Evolutionary conservation across 495 filamentous ascomycete genomes (phyloP), one percentile per base, ranked within the genome.

Genomic region (Trichoderma gamsii): DNA sequence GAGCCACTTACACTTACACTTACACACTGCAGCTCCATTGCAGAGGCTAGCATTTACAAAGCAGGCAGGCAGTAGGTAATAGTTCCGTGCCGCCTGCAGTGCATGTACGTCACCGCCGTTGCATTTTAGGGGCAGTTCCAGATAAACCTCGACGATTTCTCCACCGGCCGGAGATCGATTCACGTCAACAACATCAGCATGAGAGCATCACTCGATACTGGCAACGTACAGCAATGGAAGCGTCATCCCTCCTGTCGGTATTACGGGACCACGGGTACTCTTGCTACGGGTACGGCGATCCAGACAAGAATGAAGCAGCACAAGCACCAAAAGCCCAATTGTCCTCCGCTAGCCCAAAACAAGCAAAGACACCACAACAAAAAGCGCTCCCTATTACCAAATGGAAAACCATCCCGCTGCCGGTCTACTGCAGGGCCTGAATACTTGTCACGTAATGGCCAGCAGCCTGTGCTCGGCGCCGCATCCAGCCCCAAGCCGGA

Each of bases 371-470:
- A 38, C 35, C 35, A 46, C 9, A 46, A 46, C 12, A 13, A 46
- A 18, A 11, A 3, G 43, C 12, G 43, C 64, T 68, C 68, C 23
- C 71, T 71, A 83, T 83, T 82, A 83, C 79, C 78, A 81, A 80
- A 83, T 81, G 73, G 77, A 82, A 83, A 80, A 75, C 70, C 73
- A 63, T 32, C 66, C 67, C 67, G 66, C 66, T 69, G 68, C 70
- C 72, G 70, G 75, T 71, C 69, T 72, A 64, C 68, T 71, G 73
- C 71, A 77, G 44, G 73, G 76, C 69, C 73, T 73, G 75, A 79
- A 78, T 80, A 79, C 76, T 72, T 79, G 73, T 83, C 79, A 83
- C 81, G 81, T 83, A 83, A 83, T 83, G 76, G 76, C 70, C 21
- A 63, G 35, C 23, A 69, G 27, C 43, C 27, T 16, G 16, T 21